These are phyloP conservation scores for Dactylellina parvicollis DNA, from an alignment of 2,329 filamentous ascomycete genomes.

Conservation along the genomic window DNA sequence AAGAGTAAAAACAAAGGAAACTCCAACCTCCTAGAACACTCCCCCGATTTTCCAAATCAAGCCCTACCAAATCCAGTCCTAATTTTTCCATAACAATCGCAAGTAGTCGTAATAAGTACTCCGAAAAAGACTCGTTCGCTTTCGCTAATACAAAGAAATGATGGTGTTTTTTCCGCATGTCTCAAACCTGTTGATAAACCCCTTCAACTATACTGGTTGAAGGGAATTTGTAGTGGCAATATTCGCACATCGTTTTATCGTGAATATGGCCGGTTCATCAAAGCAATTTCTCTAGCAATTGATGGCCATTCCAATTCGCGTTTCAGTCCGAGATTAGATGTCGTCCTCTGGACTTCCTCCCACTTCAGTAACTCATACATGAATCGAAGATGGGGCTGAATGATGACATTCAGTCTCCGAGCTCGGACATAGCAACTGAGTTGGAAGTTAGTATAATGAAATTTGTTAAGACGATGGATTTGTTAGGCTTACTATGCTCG, in stretches of 20 bases:
- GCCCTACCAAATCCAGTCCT: slow-evolving; percentile 13
- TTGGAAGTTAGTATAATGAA: slow-evolving; percentile 23
- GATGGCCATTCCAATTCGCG: slow-evolving; percentile 92
- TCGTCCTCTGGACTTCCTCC: slow-evolving; percentile 78
- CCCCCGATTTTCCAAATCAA: slow-evolving; percentile 10
- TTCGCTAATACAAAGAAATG: slow-evolving; percentile 27
- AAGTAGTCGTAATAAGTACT: slow-evolving; percentile 22
- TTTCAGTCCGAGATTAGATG: slow-evolving; percentile 67
- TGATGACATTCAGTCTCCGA: slow-evolving; percentile 92
- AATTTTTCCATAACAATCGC: slow-evolving; percentile 2
- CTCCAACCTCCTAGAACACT: background rate
- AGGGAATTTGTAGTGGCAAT: slow-evolving; percentile 2
- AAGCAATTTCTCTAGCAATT: slow-evolving; percentile 86
- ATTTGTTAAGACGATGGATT: background rate
- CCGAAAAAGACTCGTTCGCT: slow-evolving; percentile 18
- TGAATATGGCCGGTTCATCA: slow-evolving; percentile 95
- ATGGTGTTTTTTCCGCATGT: slow-evolving; percentile 6
- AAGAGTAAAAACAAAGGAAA: slow-evolving; percentile 15
- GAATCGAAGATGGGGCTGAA: slow-evolving; percentile 94
- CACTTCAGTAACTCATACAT: slow-evolving; percentile 95
- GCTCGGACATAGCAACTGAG: slow-evolving; percentile 86
- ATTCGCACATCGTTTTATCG: slow-evolving; percentile 64
- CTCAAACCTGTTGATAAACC: slow-evolving; percentile 12
- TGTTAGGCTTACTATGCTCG: slow-evolving; percentile 75
- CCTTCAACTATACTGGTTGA: slow-evolving; percentile 10